These are phyloP conservation scores for Botryosphaeria dothidea DNA, from an alignment of 2,329 filamentous ascomycete species.

Conservation along the genomic window DNA sequence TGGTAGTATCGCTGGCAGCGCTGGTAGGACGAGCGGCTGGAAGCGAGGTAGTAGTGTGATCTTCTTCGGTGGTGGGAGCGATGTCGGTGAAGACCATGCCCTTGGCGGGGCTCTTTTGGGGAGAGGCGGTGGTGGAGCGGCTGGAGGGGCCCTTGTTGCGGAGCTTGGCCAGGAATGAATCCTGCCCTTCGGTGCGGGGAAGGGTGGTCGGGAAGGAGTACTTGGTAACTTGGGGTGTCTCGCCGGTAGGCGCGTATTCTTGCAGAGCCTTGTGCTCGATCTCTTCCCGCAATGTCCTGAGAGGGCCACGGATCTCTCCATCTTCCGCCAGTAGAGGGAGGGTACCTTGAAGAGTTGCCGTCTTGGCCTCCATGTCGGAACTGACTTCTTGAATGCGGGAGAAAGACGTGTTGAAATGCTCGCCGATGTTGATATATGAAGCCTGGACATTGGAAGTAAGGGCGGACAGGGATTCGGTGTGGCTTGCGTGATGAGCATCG, in stretches of 20 bases:
- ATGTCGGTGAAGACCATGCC: constrained; percentile 55
- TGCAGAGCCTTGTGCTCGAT: constrained; percentile 65
- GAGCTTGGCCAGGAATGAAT: constrained; percentile 54
- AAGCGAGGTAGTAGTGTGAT: constrained; percentile 26
- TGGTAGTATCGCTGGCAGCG: constrained; percentile 26
- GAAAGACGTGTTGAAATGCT: constrained; percentile 69
- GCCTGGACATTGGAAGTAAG: constrained; percentile 69
- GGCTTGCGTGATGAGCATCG: constrained; percentile 70
- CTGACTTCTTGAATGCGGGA: constrained; percentile 69
- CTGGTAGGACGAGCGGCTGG: constrained; percentile 19
- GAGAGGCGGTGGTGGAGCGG: constrained; percentile 32
- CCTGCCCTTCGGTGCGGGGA: constrained; percentile 70
- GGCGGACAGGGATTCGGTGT: constrained; percentile 64
- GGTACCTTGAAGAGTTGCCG: constrained; percentile 58
- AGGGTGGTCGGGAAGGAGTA: constrained; percentile 81
- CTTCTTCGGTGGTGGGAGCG: constrained; percentile 28
- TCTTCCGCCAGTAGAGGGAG: constrained; percentile 61
- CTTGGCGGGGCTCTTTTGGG: constrained; percentile 47
- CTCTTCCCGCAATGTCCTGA: constrained; percentile 70
- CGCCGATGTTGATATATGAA: constrained; percentile 70
- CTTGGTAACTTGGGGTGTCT: constrained; percentile 76
- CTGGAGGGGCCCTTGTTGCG: constrained; percentile 32
- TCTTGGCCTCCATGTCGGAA: constrained; percentile 64
- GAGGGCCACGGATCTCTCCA: constrained; percentile 64
- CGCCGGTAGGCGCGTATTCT: constrained; percentile 83